A percentile compares a stretch with the other conserved stretches of the same genome.
Evolutionary conservation across 768 basidiomycete species (phyloP).

Genomic region (Leccinum rimulosum): DNA sequence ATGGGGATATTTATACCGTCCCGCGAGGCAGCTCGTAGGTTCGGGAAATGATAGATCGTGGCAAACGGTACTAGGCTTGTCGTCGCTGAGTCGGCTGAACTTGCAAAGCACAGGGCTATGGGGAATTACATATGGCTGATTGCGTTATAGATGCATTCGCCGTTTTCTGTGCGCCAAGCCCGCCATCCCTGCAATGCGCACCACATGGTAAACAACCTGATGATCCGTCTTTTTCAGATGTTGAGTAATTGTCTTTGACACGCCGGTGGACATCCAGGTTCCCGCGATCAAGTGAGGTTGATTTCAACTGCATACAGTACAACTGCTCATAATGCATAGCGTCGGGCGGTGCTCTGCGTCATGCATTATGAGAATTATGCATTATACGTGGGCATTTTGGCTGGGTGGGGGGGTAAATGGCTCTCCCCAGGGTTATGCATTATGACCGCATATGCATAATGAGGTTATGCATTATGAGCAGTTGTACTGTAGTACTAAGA

Average conservation of each 20-base stretch:
- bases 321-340: no score
- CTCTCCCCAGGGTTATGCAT: no score
- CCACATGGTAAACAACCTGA: neutral
- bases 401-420: no score
- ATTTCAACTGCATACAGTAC: neutral
- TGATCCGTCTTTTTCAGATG: neutral
- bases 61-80: neutral
- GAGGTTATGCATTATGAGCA: no score
- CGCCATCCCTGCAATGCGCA: neutral
- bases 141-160: neutral
- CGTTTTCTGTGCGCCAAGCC: neutral
- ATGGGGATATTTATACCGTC: neutral
- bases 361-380: no score
- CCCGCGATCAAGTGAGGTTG: neutral
- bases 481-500: no score
- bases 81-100: neutral
- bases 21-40: neutral
- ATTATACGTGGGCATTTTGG: no score
- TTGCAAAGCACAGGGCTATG: neutral
- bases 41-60: neutral
- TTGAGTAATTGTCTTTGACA: neutral
- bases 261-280: neutral
- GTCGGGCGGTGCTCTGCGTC: no score
- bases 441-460: no score
- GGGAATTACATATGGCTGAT: neutral